Percentiles rank a stretch among this genome's conserved stretches.
phyloP scores from a whole-genome alignment of 2,329 filamentous ascomycete species.

The Diplodia sapinea region DNA sequence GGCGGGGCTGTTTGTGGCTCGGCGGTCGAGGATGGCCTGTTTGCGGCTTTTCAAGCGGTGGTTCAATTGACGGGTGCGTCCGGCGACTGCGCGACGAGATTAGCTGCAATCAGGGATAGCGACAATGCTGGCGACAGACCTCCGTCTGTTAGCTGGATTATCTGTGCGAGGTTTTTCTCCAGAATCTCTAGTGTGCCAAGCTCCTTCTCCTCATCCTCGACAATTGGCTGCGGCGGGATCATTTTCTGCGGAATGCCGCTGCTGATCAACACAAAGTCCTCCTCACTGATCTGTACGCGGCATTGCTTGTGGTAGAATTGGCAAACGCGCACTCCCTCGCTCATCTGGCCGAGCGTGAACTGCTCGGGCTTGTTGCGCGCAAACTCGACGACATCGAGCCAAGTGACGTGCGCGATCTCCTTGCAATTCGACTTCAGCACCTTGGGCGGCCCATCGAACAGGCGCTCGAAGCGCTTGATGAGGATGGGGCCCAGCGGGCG shows the following conservation, averaged over 20 bases:
- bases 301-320: constrained; percentile 82
- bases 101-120: constrained; percentile 1
- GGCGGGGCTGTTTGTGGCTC: constrained; percentile 56
- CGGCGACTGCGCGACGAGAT: constrained; percentile 59
- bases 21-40: constrained; percentile 71
- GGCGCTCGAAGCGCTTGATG: constrained; percentile 82
- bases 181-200: constrained; percentile 82
- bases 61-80: constrained; percentile 76
- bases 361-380: constrained; percentile 79
- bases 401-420: constrained; percentile 69
- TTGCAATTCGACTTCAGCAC: constrained; percentile 68
- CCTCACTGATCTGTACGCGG: constrained; percentile 83
- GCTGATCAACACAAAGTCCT: constrained; percentile 83
- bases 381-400: constrained; percentile 86
- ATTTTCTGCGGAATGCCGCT: constrained; percentile 83
- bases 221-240: constrained; percentile 79
- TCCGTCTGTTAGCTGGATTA: constrained; percentile 83
- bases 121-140: constrained; percentile 47
- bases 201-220: constrained; percentile 86
- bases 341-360: constrained; percentile 72
- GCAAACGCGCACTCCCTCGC: constrained; percentile 73
- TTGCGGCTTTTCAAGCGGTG: constrained; percentile 78
- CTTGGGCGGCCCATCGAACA: constrained; percentile 81
- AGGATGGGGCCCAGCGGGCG: constrained; percentile 81
- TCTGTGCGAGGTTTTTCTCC: constrained; percentile 75